Percentiles rank a stretch among this genome's conserved stretches.
Evolutionary conservation across 345 rosid genomes (phyloP).

Genomic region (Fremontodendron californicum): DNA sequence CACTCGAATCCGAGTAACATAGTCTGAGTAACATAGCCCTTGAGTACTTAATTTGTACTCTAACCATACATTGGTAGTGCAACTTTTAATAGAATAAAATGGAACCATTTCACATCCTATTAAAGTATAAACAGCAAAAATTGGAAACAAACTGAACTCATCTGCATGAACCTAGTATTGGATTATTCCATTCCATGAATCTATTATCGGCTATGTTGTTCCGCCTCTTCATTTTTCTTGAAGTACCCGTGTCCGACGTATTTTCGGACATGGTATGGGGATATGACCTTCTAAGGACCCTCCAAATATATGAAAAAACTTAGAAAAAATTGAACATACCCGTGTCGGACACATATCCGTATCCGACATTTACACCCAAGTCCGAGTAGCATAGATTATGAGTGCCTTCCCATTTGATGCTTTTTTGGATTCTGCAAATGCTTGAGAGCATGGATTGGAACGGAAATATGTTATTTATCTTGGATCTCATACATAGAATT

Average conservation of each 20-base stretch:
- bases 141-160: neutral
- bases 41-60: neutral
- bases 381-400: no score
- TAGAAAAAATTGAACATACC: no score
- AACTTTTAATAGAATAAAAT: neutral
- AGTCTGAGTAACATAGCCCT: no score
- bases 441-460: neutral
- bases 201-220: no score
- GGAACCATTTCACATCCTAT: neutral
- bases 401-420: neutral
- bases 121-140: neutral
- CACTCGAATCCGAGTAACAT: no score
- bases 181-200: neutral
- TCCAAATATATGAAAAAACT: no score
- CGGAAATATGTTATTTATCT: neutral
- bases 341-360: no score
- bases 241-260: no score
- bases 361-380: no score
- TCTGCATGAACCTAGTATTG: neutral
- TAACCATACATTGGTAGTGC: neutral
- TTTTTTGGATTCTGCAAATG: neutral
- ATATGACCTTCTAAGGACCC: no score
- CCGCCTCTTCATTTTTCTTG: no score
- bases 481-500: neutral
- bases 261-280: no score